These are phyloP conservation scores for Hansenula lynferdii DNA, from an alignment of 1,139 yeast genomes.

Conservation along the genomic window DNA sequence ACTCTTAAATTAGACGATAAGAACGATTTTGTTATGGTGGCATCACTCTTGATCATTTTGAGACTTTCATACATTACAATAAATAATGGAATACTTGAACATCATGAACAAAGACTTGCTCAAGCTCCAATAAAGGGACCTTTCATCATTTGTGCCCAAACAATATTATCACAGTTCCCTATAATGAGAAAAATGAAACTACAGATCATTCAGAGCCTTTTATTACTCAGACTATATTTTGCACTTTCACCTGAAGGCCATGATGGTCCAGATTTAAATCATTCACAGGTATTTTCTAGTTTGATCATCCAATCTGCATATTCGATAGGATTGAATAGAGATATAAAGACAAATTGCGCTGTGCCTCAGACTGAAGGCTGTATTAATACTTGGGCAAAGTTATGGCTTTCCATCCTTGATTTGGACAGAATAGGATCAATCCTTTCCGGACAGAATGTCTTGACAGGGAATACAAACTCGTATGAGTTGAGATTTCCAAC, in stretches of 20 bases:
- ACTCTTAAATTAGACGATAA: constrained; percentile 27
- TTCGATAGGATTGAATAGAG: constrained; percentile 39
- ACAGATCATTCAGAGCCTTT: constrained; percentile 35
- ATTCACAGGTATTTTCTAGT: constrained; percentile 32
- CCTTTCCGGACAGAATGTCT: constrained; percentile 19
- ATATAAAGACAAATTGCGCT: constrained; percentile 29
- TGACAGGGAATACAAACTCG: constrained; percentile 12
- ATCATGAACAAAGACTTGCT: constrained; percentile 9
- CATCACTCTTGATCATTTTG: constrained; percentile 35
- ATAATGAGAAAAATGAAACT: constrained; percentile 32
- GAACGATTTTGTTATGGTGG: constrained; percentile 35
- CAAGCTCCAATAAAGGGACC: constrained; percentile 31
- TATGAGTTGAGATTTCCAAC: constrained; percentile 14
- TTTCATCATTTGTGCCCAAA: constrained; percentile 27
- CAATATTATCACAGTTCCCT: constrained; percentile 29
- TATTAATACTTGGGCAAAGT: constrained; percentile 19
- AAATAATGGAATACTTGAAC: constrained; percentile 3
- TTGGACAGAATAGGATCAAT: constrained; percentile 18
- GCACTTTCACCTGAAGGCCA: constrained; percentile 41
- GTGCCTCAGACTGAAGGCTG: constrained; percentile 12
- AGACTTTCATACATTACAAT: constrained; percentile 36
- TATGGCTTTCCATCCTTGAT: constrained; percentile 21
- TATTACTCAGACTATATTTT: constrained; percentile 35
- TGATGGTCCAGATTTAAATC: constrained; percentile 36
- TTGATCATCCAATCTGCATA: constrained; percentile 34